Conservation (phyloP, 2,329 filamentous ascomycete genomes). For the Ampelomyces quisqualis region DNA sequence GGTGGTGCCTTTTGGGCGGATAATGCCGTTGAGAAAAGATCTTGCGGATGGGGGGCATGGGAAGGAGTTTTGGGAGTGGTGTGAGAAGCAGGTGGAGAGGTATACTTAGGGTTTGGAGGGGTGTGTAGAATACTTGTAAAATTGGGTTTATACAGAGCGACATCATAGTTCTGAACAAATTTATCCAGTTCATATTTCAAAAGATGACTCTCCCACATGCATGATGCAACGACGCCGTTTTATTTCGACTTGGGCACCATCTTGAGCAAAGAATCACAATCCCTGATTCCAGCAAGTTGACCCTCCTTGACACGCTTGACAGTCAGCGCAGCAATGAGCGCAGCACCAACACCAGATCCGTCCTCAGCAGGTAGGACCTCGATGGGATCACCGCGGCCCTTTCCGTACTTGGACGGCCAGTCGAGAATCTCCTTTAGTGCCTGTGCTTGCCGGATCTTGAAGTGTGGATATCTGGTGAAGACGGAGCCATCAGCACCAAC, state of each 20-base stretch:
- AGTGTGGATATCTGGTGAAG: constrained; percentile 99
- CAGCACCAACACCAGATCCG: constrained; percentile 94
- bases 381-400: constrained; percentile 69
- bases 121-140: neutral
- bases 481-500: constrained; percentile 96
- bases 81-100: constrained; percentile 38
- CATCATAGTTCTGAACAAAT: too few species aligned
- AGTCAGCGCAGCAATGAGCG: constrained; percentile 79
- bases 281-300: constrained; percentile 59
- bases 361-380: constrained; percentile 90
- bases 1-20: constrained; percentile 53
- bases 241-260: constrained; percentile 18
- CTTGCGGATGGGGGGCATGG: constrained; percentile 40
- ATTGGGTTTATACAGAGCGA: too few species aligned
- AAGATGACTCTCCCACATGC: neutral
- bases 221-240: neutral
- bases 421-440: constrained; percentile 94
- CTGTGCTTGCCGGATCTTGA: constrained; percentile 86
- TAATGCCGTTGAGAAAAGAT: constrained; percentile 15
- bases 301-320: constrained; percentile 63
- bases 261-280: constrained; percentile 49
- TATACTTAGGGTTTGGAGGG: constrained; percentile 8
- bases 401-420: constrained; percentile 76
- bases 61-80: constrained; percentile 50
- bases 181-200: too few species aligned